phyloP scores from a whole-genome alignment of 2,329 filamentous ascomycete genomes.

The Cryphonectria radicalis region DNA sequence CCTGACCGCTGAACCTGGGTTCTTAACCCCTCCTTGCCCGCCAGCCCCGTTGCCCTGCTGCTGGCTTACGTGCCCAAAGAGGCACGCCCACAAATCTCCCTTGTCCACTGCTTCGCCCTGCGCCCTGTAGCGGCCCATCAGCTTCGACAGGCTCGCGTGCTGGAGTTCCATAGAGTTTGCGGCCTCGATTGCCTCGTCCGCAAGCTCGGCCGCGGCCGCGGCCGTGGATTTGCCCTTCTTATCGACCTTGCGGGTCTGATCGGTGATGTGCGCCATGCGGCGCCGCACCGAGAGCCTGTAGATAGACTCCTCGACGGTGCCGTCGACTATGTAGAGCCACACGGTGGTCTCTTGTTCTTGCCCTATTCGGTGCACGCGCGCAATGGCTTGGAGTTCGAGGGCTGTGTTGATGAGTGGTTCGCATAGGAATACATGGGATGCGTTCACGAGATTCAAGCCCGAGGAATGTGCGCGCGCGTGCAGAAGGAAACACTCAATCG shows the following conservation, averaged over 20 bases:
- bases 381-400: constrained; percentile 92
- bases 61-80: constrained; percentile 67
- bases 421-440: constrained; percentile 91
- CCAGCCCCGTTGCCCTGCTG: constrained; percentile 35
- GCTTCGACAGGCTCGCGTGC: constrained; percentile 67
- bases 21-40: constrained; percentile 10
- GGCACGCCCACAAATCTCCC: constrained; percentile 83
- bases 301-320: constrained; percentile 90
- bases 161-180: constrained; percentile 87
- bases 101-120: constrained; percentile 81
- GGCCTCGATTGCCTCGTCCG: constrained; percentile 71
- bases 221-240: constrained; percentile 36
- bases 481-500: constrained; percentile 81
- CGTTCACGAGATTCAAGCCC: constrained; percentile 89
- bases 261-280: constrained; percentile 71
- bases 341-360: constrained; percentile 88
- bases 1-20: constrained; percentile 30
- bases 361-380: constrained; percentile 92
- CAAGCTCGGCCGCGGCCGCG: constrained; percentile 41
- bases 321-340: constrained; percentile 91
- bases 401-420: constrained; percentile 93
- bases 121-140: constrained; percentile 71
- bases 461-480: constrained; percentile 88
- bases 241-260: constrained; percentile 39
- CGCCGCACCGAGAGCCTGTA: constrained; percentile 83